Evolutionary conservation across 176 grass and related monocot species (phyloP).

Genomic region (Ensete glaucum): DNA sequence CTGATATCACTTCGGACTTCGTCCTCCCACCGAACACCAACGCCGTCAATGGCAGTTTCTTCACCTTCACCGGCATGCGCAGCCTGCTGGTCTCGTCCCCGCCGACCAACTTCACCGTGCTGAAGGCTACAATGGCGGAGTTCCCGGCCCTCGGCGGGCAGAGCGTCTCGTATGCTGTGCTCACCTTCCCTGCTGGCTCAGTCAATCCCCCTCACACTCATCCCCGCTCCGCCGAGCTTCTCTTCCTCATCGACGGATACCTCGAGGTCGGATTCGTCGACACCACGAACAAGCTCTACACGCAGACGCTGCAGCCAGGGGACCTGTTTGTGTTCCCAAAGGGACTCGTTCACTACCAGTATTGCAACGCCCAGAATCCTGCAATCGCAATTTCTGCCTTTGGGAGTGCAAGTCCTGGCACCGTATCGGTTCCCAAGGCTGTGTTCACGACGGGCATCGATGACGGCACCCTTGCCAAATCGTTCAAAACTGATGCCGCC

Average conservation of each 20-base stretch:
- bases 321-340: neutral
- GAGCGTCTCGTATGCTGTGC: neutral
- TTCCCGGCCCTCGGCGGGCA: neutral
- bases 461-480: neutral
- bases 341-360: conserved; percentile 6
- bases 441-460: neutral
- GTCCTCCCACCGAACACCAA: neutral
- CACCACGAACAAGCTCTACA: neutral
- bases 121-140: neutral
- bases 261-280: neutral
- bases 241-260: neutral
- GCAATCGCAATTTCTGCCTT: neutral
- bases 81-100: neutral
- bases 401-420: neutral
- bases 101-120: neutral
- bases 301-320: conserved; percentile 1
- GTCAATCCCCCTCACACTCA: conserved; percentile 1
- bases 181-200: neutral
- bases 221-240: neutral
- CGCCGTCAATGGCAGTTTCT: neutral
- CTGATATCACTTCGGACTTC: neutral
- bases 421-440: neutral
- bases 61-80: neutral
- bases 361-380: neutral
- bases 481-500: conserved; percentile 2